These are phyloP conservation scores for Hyaloscypha hepaticicola DNA, from an alignment of 495 filamentous ascomycete genomes.

Conservation along the genomic window DNA sequence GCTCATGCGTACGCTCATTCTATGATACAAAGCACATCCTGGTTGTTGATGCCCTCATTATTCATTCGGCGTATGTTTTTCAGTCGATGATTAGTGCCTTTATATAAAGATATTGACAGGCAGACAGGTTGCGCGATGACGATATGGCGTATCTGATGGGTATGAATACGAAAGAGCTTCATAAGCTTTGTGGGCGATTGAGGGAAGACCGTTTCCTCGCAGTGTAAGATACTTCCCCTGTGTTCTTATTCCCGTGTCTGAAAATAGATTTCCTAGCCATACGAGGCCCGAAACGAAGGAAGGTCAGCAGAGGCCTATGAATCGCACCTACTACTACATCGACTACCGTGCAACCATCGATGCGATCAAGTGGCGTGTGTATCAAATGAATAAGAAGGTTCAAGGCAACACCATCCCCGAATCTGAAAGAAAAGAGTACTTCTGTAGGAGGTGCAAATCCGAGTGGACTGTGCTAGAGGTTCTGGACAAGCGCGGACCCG, in stretches of 20 bases:
- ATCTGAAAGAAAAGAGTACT: constrained; percentile 86
- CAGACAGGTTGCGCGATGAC: constrained; percentile 70
- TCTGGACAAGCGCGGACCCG: constrained; percentile 61
- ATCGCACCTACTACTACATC: constrained; percentile 93
- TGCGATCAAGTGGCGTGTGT: constrained; percentile 92
- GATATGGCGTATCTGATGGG: constrained; percentile 84
- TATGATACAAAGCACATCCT: constrained; percentile 87
- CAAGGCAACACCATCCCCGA: constrained; percentile 75
- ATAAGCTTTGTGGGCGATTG: constrained; percentile 79
- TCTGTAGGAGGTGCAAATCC: constrained; percentile 73
- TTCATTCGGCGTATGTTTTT: constrained; percentile 75
- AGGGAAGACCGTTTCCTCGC: constrained; percentile 81
- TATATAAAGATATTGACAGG: constrained; percentile 28
- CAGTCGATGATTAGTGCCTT: constrained; percentile 6
- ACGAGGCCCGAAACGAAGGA: constrained; percentile 76
- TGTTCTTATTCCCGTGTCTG: background rate
- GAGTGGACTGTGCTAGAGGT: constrained; percentile 89
- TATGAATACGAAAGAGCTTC: constrained; percentile 84
- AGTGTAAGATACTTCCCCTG: constrained; percentile 51
- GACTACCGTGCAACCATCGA: constrained; percentile 93
- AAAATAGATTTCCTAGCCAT: constrained; percentile 48
- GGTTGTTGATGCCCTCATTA: constrained; percentile 86
- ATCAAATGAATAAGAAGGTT: constrained; percentile 77
- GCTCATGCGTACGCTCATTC: constrained; percentile 87
- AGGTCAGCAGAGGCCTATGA: constrained; percentile 76